Evolutionary conservation across 2,329 filamentous ascomycete species (phyloP), one percentile per base, ranked within the genome.

Genomic region (Myriosclerotinia duriaeana): DNA sequence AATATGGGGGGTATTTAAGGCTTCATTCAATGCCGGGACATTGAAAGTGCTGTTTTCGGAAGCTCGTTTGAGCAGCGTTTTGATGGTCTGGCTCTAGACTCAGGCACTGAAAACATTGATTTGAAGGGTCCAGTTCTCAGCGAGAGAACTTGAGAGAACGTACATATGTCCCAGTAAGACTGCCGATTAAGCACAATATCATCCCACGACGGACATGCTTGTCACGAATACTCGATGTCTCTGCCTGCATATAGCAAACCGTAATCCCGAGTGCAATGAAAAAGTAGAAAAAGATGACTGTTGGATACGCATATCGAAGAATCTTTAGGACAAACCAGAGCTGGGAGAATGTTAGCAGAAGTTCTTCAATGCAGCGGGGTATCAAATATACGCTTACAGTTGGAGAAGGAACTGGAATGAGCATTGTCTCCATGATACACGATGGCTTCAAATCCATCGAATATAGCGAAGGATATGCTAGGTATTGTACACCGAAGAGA

Each of bases 251-350:
- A 22, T 81, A 84, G 74, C 82, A 86, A 48, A 84, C 77, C 5
- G 83, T 83, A 62, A 85, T 71, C 40, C 80, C 76, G 34, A 81
- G 82, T 11, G 86, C 78, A 64, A 81, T 69, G 61, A 84, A 75
- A 74, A 87, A 90, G 76, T 85, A 89, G 65, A 80, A 58, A 71
- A 88, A 87, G 67, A 87, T 76, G 26, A 80, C 67, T 12, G 83
- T 79, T 14, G 88, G 87, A 70, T 85, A 87, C 11, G 80, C 76
- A 74, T 89, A 89, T 76, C 85, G 84, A 54, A 89, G 66, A 69
- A 67, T 42, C 61, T 70, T 69, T 55, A 77, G 53, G 36, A 66
- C 66, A 40, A 44, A 38, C 70, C 66, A 64, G 22, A 72, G 54
- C 72, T 74, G 40, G 12, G 20, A 44, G 12, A 17, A 8, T 30